phyloP scores from a whole-genome alignment of 208 protist genomes.

The Acanthamoeba triangularis region DNA sequence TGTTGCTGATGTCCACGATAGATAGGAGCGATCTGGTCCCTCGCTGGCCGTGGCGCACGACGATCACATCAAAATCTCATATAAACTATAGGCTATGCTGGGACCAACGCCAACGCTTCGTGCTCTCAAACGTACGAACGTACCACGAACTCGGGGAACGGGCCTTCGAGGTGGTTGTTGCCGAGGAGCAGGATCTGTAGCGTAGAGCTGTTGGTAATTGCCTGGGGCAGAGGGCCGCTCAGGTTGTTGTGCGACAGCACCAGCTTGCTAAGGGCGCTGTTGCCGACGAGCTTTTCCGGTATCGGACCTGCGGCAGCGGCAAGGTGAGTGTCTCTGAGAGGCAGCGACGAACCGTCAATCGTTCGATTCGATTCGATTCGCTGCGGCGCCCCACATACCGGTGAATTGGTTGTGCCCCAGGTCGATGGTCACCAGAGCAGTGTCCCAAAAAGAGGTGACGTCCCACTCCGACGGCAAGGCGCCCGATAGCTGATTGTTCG shows the following conservation, averaged over 20 bases:
- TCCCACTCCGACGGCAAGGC: not conserved
- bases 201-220: not conserved
- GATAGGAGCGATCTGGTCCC: not conserved
- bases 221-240: not conserved
- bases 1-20: not conserved
- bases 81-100: too few species aligned
- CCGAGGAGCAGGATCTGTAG: not conserved
- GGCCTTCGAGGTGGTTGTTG: not conserved
- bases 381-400: not conserved
- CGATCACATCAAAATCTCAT: not conserved
- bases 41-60: not conserved
- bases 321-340: not conserved
- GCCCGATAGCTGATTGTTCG: not conserved
- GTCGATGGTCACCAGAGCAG: not conserved
- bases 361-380: not conserved
- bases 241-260: not conserved
- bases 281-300: not conserved
- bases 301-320: not conserved
- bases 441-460: not conserved
- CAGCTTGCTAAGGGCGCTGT: not conserved
- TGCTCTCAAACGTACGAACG: not conserved
- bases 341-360: too few species aligned
- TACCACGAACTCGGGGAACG: not conserved
- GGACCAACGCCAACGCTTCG: too few species aligned
- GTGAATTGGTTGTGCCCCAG: not conserved